Conservation (phyloP, 345 rosid species). For the Zanthoxylum bungeanum region DNA sequence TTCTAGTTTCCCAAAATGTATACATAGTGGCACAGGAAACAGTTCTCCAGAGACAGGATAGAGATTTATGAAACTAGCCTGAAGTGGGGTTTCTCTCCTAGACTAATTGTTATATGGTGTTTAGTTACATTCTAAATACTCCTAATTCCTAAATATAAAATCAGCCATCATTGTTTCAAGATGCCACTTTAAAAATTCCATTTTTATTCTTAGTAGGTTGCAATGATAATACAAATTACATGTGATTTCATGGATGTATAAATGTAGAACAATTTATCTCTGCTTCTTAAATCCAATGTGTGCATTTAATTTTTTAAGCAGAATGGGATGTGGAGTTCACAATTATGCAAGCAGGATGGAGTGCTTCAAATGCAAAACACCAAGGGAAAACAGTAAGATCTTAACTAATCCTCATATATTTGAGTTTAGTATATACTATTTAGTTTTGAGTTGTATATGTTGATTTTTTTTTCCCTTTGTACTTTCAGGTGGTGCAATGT, state of each 20-base stretch:
- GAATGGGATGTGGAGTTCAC: constrained; percentile 74
- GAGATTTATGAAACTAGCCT: too few relatives aligned
- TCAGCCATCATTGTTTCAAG: too few relatives aligned
- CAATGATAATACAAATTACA: too few relatives aligned
- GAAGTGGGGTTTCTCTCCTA: too few relatives aligned
- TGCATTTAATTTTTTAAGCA: constrained; percentile 16
- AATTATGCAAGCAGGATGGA: constrained; percentile 90
- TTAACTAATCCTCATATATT: neutral
- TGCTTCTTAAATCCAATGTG: neutral
- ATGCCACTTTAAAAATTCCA: neutral
- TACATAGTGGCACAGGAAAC: too few relatives aligned
- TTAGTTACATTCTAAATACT: too few relatives aligned
- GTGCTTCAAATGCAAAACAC: constrained; percentile 85
- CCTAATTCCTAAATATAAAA: too few relatives aligned
- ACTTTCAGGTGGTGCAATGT: constrained; percentile 36
- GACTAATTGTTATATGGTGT: neutral
- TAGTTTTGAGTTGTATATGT: too few relatives aligned
- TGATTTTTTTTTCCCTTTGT: neutral
- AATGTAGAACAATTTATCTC: neutral
- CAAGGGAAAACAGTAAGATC: constrained; percentile 58
- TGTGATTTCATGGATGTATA: too few relatives aligned
- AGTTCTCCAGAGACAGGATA: too few relatives aligned
- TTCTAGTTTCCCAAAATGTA: too few relatives aligned
- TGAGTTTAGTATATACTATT: neutral
- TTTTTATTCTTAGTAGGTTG: neutral